Base-by-base conservation (phyloP, 129 eudicot genomes). In the Escallonia rubra region DNA sequence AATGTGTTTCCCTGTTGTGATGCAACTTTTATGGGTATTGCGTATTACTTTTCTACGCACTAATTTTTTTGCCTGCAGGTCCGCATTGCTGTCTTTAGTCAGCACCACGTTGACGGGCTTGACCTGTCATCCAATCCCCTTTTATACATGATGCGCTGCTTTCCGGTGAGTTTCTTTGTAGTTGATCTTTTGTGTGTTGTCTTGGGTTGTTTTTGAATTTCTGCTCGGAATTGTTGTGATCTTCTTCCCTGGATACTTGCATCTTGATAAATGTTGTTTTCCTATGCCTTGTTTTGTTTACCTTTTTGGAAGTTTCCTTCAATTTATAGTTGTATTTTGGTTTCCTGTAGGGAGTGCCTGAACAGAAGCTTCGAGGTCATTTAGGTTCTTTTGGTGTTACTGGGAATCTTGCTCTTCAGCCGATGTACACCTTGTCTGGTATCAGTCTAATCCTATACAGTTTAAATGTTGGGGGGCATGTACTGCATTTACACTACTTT, bases 381-480 rank as follows among this genome's bases (percentile, higher is more conserved):
- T 77, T 93, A 52, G 99, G 99, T 68, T 93, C 99, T 53, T 93
- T 93, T 76, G 96, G 99, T 55, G 85, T 93, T 47, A 89, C 99
- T 40, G 99, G 99, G 54, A 93, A 93, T 81, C 96, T 93, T 59
- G 99, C 99, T 61, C 96, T 93, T 48, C 99, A 93, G 81, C 99
- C 99, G 3, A 93, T 93, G 99, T 93, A 93, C 86, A 93, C 96
- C 39, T 81, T 93, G 74, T 93, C 99, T 67, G 99, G 99, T 93
- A 86, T 64, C 54, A 9, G 59, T 64, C 52, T 67, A 43, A 43
- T 43, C 12, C 14, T n/a, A 41, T 12, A 3, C 43, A 15, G 23
- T 41, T 54, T 34, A 3, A 23, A 23, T 23, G 34, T 23, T 23
- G 34, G 1, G 1, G 34, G 34, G 34, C 34, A 23, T 1, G 34